Conservation (phyloP, 2,329 filamentous ascomycete species). For the Talaromyces sp. region DNA sequence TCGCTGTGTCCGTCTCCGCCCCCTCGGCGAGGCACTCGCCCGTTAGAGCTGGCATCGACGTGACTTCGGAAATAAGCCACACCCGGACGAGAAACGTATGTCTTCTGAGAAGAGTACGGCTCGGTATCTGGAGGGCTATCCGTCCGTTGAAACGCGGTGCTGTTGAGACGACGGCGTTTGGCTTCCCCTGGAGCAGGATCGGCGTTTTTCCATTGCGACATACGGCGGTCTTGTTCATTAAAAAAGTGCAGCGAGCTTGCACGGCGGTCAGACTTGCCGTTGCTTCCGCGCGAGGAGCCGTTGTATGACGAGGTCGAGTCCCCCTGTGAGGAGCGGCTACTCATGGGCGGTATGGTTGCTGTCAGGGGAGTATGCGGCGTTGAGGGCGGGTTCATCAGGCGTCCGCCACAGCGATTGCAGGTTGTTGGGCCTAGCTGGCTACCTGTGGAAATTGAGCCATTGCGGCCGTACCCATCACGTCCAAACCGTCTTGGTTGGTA, state of each 20-base stretch:
- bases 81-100: slow-evolving; percentile 42
- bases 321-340: slow-evolving; percentile 23
- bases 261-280: slow-evolving; percentile 15
- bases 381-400: slow-evolving; percentile 41
- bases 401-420: slow-evolving; percentile 42
- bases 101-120: slow-evolving; percentile 33
- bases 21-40: slow-evolving; percentile 26
- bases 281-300: slow-evolving; percentile 15
- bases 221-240: slow-evolving; percentile 17
- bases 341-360: slow-evolving; percentile 30
- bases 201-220: slow-evolving; percentile 24
- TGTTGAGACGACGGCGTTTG: slow-evolving; percentile 60
- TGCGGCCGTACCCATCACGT: slow-evolving; percentile 47
- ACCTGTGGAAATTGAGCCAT: slow-evolving; percentile 28
- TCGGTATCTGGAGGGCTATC: slow-evolving; percentile 30
- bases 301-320: slow-evolving; percentile 20
- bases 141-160: slow-evolving; percentile 35
- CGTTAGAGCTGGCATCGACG: slow-evolving; percentile 52
- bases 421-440: slow-evolving; percentile 33
- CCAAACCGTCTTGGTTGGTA: slow-evolving; percentile 76
- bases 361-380: slow-evolving; percentile 38
- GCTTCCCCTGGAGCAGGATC: slow-evolving; percentile 48
- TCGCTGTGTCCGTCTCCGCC: slow-evolving; percentile 36
- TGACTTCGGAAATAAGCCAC: slow-evolving; percentile 25
- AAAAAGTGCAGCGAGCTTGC: slow-evolving; percentile 22